Conservation (phyloP, 179 eudicot species). For the Beta macrorhiza region DNA sequence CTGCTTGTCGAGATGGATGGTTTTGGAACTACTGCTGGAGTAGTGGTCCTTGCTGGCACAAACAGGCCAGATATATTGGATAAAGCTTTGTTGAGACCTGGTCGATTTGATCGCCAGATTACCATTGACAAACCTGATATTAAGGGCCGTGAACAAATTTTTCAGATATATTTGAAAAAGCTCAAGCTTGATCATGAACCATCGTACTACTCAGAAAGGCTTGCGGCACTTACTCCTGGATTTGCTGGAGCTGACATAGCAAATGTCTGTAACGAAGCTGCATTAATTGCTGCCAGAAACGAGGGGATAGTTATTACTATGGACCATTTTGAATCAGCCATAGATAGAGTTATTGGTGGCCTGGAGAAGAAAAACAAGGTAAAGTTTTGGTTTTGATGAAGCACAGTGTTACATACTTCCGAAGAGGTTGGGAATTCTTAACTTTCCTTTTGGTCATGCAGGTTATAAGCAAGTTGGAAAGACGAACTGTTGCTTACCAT, state of each 20-base stretch:
- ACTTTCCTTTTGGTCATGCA: conserved; percentile 22
- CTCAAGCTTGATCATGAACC: conserved; percentile 71
- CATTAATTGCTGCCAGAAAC: conserved; percentile 68
- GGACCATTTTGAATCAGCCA: conserved; percentile 73
- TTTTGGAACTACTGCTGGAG: conserved; percentile 73
- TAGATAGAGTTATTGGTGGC: conserved; percentile 78
- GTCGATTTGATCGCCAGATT: conserved; percentile 75
- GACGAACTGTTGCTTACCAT: conserved; percentile 83
- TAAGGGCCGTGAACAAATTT: conserved; percentile 76
- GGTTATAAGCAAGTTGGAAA: conserved; percentile 82
- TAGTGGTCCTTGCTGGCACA: conserved; percentile 85
- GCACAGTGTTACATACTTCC: neutral
- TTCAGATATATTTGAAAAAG: conserved; percentile 68
- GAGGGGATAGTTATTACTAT: conserved; percentile 48
- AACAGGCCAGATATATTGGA: conserved; percentile 82
- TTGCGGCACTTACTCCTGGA: conserved; percentile 78
- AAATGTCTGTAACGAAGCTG: conserved; percentile 82
- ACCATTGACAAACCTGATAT: conserved; percentile 73
- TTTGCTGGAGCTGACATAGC: conserved; percentile 90
- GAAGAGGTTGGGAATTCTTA: neutral
- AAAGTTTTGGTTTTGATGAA: neutral
- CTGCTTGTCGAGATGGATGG: conserved; percentile 91
- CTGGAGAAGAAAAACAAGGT: conserved; percentile 86
- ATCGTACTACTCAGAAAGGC: conserved; percentile 61
- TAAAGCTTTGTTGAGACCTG: conserved; percentile 81